Evolutionary conservation across 805 yeast species (phyloP).

Genomic region (Zygotorulaspora chibaensis): DNA sequence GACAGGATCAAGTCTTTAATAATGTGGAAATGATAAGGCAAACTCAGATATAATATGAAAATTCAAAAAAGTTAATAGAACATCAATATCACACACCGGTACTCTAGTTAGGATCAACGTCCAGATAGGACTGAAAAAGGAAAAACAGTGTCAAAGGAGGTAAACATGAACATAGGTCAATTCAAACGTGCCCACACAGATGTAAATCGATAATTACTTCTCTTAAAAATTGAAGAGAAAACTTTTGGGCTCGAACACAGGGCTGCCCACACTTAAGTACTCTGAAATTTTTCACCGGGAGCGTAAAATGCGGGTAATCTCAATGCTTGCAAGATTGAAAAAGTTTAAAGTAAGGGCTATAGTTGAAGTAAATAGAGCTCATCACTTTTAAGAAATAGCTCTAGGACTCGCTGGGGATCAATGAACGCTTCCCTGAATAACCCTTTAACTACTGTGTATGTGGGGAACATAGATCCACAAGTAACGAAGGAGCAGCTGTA

Average conservation of each 20-base stretch:
- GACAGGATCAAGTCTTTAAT: background rate
- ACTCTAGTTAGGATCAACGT: background rate
- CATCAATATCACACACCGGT: background rate
- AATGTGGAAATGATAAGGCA: background rate
- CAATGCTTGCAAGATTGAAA: background rate
- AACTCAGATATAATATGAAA: background rate
- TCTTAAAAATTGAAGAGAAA: background rate
- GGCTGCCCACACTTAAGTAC: background rate
- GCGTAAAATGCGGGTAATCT: background rate
- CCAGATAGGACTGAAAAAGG: background rate
- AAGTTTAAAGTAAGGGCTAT: background rate
- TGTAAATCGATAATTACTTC: background rate
- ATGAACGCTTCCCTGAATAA: conserved; percentile 11
- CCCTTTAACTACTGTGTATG: conserved; percentile 48
- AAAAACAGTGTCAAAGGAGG: background rate
- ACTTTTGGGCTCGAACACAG: background rate
- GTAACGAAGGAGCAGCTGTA: conserved; percentile 69
- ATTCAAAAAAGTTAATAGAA: background rate
- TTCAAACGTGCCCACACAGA: background rate
- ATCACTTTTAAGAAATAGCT: background rate
- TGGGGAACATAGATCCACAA: conserved; percentile 76
- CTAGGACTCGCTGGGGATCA: no score
- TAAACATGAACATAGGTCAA: background rate
- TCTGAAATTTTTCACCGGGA: background rate
- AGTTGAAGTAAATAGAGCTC: background rate